Conservation (phyloP, 2,329 filamentous ascomycete genomes). For the Leptographium flavum region DNA sequence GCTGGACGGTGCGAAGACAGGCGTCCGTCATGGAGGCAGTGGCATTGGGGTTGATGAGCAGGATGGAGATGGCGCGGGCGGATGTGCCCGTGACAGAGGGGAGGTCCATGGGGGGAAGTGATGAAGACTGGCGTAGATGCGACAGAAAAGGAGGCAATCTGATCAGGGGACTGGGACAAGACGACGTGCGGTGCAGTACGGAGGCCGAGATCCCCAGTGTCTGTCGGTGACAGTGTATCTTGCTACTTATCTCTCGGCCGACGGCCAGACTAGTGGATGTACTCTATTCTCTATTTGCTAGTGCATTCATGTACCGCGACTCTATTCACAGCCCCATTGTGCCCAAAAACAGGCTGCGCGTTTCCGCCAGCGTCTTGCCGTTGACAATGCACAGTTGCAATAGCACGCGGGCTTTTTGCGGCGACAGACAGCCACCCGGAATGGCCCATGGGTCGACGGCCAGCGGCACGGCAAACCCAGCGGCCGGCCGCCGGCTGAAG, state of each 20-base stretch:
- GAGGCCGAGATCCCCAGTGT: no score
- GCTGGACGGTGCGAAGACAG: slow-evolving; percentile 26
- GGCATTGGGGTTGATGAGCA: slow-evolving; percentile 51
- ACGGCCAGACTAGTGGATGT: not conserved
- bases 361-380: not conserved
- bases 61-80: slow-evolving; percentile 22
- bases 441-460: slow-evolving; percentile 21
- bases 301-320: not conserved
- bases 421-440: slow-evolving; percentile 25
- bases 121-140: no score
- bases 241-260: no score
- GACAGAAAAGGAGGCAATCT: no score
- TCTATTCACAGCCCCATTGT: not conserved
- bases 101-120: not conserved
- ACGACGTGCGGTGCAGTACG: no score
- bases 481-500: slow-evolving; percentile 25
- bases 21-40: slow-evolving; percentile 41
- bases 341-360: not conserved
- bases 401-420: slow-evolving; percentile 38
- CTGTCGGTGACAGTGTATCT: not conserved
- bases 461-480: slow-evolving; percentile 24
- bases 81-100: not conserved
- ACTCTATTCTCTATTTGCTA: not conserved
- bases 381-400: slow-evolving; percentile 21
- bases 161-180: no score